Evolutionary conservation across 345 rosid species (phyloP).

Genomic region (Erucastrum elatum): DNA sequence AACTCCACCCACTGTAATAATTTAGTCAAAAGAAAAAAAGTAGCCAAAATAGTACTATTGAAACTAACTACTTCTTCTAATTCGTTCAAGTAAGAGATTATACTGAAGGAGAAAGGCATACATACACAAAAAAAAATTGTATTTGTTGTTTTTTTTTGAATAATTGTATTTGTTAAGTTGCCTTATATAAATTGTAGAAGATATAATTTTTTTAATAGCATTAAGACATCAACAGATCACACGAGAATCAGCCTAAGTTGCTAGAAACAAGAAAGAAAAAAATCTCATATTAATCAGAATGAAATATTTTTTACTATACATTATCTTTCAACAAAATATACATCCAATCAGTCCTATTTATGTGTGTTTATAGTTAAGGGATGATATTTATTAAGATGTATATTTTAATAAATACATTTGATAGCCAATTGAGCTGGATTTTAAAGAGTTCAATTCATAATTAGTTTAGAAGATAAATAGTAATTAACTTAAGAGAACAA

Average conservation of each 20-base stretch:
- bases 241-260: not conserved
- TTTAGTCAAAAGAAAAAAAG: not conserved
- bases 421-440: too few relatives aligned
- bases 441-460: too few relatives aligned
- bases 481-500: not conserved
- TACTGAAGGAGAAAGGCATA: too few relatives aligned
- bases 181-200: not conserved
- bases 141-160: not conserved
- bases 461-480: not conserved
- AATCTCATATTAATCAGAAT: too few relatives aligned
- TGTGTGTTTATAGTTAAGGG: not conserved
- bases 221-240: not conserved
- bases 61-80: not conserved
- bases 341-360: not conserved
- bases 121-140: too few relatives aligned
- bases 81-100: too few relatives aligned
- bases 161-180: not conserved
- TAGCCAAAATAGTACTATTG: not conserved
- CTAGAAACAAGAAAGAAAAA: conserved; percentile 1
- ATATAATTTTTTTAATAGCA: not conserved
- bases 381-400: too few relatives aligned
- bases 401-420: too few relatives aligned
- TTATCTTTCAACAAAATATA: too few relatives aligned
- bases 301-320: too few relatives aligned
- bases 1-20: too few relatives aligned